Evolutionary conservation across 2,329 filamentous ascomycete genomes (phyloP).

Genomic region (Fusarium phyllophilum): DNA sequence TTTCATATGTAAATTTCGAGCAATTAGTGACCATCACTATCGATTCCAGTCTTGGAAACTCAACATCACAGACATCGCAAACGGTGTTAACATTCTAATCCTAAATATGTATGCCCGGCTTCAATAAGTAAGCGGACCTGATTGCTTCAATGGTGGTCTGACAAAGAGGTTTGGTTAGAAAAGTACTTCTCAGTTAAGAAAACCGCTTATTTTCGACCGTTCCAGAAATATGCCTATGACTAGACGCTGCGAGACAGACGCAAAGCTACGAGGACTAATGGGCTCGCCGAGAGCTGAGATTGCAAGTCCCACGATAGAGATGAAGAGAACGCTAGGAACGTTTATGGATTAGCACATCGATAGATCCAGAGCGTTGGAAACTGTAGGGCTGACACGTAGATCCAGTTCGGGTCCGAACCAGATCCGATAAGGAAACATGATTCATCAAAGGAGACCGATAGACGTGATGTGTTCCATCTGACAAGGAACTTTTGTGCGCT

Average conservation of each 20-base stretch:
- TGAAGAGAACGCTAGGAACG: background rate
- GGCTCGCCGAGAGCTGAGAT: slow-evolving; percentile 16
- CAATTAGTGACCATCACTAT: too few species aligned
- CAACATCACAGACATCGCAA: background rate
- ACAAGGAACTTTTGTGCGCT: background rate
- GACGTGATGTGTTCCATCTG: background rate
- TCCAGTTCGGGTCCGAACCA: slow-evolving; percentile 9
- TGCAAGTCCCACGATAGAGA: background rate
- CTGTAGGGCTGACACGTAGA: slow-evolving; percentile 24
- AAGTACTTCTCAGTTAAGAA: background rate
- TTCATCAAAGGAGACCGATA: background rate
- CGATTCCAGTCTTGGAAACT: background rate
- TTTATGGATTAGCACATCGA: background rate
- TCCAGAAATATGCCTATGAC: background rate
- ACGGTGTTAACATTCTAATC: background rate
- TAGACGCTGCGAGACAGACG: background rate
- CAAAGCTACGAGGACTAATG: background rate
- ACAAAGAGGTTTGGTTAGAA: background rate
- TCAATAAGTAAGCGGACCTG: background rate
- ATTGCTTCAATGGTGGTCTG: background rate
- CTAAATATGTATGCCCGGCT: background rate
- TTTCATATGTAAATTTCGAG: background rate
- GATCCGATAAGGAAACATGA: background rate
- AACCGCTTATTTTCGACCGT: background rate
- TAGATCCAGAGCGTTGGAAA: background rate